These are phyloP conservation scores for Tirmania nivea DNA, from an alignment of 495 filamentous ascomycete species.

Conservation along the genomic window DNA sequence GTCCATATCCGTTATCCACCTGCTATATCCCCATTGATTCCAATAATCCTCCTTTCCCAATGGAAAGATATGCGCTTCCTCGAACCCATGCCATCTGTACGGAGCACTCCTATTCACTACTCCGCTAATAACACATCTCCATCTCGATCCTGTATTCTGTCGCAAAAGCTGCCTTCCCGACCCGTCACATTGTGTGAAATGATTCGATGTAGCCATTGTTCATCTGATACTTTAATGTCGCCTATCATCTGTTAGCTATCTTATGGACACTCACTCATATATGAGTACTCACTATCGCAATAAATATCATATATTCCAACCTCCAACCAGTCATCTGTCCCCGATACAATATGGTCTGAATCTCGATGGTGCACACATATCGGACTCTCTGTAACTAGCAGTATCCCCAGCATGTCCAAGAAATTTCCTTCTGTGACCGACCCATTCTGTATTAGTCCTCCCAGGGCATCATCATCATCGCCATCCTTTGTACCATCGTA, in stretches of 20 bases:
- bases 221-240: not conserved
- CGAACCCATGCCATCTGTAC: conserved; percentile 1
- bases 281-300: conserved; percentile 4
- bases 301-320: conserved; percentile 3
- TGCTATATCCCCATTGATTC: too few relatives aligned
- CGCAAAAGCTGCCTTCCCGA: conserved; percentile 1
- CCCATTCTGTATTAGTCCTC: conserved; percentile 11
- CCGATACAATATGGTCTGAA: conserved; percentile 2
- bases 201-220: conserved; percentile 2
- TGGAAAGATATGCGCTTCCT: conserved; percentile 6
- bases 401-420: conserved; percentile 14
- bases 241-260: not conserved
- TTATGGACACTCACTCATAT: not conserved
- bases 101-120: not conserved
- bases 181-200: not conserved
- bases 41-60: not conserved
- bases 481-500: conserved; percentile 7
- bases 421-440: conserved; percentile 14
- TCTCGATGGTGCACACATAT: conserved; percentile 7
- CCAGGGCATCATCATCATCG: conserved; percentile 4
- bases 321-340: not conserved
- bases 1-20: not conserved
- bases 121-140: conserved; percentile 3
- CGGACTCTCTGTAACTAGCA: conserved; percentile 6
- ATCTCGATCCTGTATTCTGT: conserved; percentile 2